These are phyloP conservation scores for Fusarium gaditjirri DNA, from an alignment of 2,329 filamentous ascomycete species.

Conservation along the genomic window DNA sequence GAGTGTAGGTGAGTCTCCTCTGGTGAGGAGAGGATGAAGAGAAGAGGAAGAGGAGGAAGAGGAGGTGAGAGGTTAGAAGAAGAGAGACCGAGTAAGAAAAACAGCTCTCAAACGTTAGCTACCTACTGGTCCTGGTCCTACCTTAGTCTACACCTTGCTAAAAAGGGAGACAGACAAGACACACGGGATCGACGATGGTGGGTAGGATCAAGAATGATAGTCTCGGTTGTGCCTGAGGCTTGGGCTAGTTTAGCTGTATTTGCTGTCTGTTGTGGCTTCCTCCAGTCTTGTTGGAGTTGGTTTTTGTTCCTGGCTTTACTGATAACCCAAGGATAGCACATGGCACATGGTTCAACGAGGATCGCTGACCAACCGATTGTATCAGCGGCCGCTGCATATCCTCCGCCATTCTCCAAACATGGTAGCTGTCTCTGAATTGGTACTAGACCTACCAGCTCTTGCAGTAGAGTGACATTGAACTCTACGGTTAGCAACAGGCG, in stretches of 20 bases:
- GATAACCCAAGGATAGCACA: conserved; percentile 4
- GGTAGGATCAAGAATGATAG: conserved; percentile 40
- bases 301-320: conserved; percentile 24
- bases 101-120: conserved; percentile 17
- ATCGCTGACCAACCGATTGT: conserved; percentile 25
- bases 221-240: conserved; percentile 41
- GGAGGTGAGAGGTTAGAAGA: conserved; percentile 18
- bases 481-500: conserved; percentile 22
- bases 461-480: conserved; percentile 36
- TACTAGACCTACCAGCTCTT: conserved; percentile 24
- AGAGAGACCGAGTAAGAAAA: conserved; percentile 21
- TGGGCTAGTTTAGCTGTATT: conserved; percentile 12
- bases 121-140: background rate
- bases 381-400: conserved; percentile 33
- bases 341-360: conserved; percentile 25
- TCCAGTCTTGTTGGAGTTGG: background rate
- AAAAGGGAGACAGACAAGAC: conserved; percentile 30
- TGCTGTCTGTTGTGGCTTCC: conserved; percentile 26
- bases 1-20: conserved; percentile 25
- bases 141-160: conserved; percentile 7
- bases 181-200: conserved; percentile 40
- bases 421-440: conserved; percentile 26
- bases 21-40: conserved; percentile 1
- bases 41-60: background rate
- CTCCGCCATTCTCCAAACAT: conserved; percentile 17